Base-by-base conservation (phyloP, 345 rosid species). In the Murraya koenigii region DNA sequence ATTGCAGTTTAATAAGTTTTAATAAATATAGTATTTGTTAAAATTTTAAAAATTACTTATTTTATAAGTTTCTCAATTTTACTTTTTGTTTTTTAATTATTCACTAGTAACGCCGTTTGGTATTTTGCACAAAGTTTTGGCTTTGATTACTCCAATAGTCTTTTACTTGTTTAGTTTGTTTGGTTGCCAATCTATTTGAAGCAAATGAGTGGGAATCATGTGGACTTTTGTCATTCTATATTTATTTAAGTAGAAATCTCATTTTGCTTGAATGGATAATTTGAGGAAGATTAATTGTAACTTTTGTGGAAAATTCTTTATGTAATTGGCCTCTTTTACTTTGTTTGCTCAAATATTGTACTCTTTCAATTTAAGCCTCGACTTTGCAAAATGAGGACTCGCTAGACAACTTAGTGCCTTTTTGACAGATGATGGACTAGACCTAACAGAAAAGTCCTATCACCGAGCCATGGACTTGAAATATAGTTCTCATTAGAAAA, bases 401-500 rank as follows among this genome's bases (percentile, higher is more conserved):
- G 89, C 93, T 96, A 80, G 98, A 96, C 82, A 94, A 84, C 91
- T 96, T 75, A 94, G 93, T 83, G 95, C 89, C 81, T 86, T 86
- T 76, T 86, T 96, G 97, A 96, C 98, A 1, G 92, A 98, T 28
- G 99, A 96, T 84, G 98, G 94, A 86, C 92, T 96, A 74, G 90
- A 88, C 78, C 81, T 94, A 80, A 90, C 92, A 68, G 97, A 94
- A 84, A 96, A 92, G 79, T 86, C 94, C 81, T 96, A 96, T 84
- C 95, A 84, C 77, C 98, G 94, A 86, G 99, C 98, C 78, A 89
- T 96, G 97, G 92, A 85, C 99, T 91, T 84, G 99, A 94, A 90
- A 87, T 91, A 64, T 97, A 94, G 82, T 94, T 94, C 86, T 94
- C n/a, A n/a, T n/a, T n/a, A n/a, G n/a, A n/a, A n/a, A n/a, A n/a